Evolutionary conservation across 1,284 basidiomycete genomes (phyloP).

Genomic region (Psilocybe mexicana): DNA sequence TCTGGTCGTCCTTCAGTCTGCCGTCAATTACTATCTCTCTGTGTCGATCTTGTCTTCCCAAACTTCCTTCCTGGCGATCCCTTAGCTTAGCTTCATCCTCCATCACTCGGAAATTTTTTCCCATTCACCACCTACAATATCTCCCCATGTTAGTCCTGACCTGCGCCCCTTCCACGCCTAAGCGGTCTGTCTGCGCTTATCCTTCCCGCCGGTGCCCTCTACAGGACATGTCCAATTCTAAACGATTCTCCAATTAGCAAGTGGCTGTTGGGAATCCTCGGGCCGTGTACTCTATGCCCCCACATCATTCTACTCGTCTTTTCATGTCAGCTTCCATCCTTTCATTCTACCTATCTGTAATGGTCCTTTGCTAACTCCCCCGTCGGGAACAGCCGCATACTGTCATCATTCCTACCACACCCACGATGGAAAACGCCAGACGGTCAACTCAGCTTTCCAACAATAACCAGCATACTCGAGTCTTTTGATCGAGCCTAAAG

Average conservation of each 20-base stretch:
- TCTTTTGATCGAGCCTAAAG: constrained; percentile 1
- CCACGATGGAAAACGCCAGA: neutral
- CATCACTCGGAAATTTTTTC: no score
- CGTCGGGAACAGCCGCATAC: neutral
- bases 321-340: neutral
- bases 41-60: neutral
- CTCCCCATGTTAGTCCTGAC: neutral
- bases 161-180: neutral
- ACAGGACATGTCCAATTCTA: neutral
- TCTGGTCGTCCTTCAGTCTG: neutral
- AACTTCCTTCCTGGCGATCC: neutral
- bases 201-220: neutral
- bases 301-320: neutral
- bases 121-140: neutral
- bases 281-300: neutral
- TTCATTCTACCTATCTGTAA: neutral
- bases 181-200: neutral
- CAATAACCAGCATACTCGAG: neutral
- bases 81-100: neutral
- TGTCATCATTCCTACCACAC: neutral
- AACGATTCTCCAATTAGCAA: neutral
- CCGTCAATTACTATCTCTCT: neutral
- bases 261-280: neutral
- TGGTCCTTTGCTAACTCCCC: neutral
- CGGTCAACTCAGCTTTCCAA: neutral